A percentile compares a stretch with the other conserved stretches of the same genome.
Conservation (phyloP, 148 eudicot genomes). For the Dianthus caryophyllus region DNA sequence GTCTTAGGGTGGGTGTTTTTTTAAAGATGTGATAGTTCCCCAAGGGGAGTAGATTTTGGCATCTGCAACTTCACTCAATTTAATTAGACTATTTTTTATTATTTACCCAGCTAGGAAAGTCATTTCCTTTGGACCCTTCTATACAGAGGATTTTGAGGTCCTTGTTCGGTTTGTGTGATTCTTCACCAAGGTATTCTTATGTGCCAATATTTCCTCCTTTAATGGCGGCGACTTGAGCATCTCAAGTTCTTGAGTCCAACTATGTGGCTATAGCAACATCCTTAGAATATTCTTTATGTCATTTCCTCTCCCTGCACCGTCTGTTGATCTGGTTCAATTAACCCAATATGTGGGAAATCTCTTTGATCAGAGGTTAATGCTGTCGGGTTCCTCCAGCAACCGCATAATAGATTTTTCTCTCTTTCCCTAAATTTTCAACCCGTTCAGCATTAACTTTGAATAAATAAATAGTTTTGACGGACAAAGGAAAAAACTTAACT, state of each 20-base stretch:
- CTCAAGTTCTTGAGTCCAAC: constrained; percentile 1
- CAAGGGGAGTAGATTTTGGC: constrained; percentile 14
- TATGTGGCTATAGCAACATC: constrained; percentile 6
- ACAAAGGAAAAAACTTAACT: neutral
- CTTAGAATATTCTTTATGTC: constrained; percentile 13
- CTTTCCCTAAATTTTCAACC: neutral
- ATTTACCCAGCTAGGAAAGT: constrained; percentile 19
- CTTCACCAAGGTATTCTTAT: constrained; percentile 6
- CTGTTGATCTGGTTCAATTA: neutral
- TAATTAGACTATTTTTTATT: neutral
- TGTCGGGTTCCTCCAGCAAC: neutral
- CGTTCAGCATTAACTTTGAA: neutral
- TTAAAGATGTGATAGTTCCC: neutral
- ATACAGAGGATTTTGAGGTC: constrained; percentile 6
- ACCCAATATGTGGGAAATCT: neutral
- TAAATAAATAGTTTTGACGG: neutral
- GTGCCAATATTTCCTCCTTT: neutral
- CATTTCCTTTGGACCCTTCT: constrained; percentile 14
- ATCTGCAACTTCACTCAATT: constrained; percentile 14
- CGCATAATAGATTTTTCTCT: neutral
- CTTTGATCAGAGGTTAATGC: neutral
- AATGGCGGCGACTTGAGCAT: neutral
- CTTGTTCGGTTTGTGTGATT: constrained; percentile 9
- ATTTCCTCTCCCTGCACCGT: neutral
- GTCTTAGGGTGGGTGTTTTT: constrained; percentile 12